phyloP scores from a whole-genome alignment of 192 early-diverging fungal species.

The Dissophora ornata region DNA sequence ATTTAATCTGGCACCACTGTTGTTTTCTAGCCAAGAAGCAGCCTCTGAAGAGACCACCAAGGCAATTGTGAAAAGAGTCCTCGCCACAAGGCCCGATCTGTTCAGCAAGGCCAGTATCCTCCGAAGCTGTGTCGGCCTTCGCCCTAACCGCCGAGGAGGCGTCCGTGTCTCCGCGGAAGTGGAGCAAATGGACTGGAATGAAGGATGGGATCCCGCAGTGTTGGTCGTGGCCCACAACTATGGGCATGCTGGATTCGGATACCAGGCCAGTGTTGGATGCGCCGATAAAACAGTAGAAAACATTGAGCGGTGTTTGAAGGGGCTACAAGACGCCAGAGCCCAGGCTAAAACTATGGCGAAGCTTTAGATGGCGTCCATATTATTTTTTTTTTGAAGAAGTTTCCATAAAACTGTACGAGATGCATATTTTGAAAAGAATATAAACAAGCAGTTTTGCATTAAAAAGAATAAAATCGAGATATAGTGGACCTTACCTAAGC shows the following conservation, averaged over 20 bases:
- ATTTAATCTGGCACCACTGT: too few species aligned
- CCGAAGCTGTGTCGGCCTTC: conserved; percentile 61
- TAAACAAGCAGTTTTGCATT: too few species aligned
- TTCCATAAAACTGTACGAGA: too few species aligned
- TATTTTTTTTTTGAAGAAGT: too few species aligned
- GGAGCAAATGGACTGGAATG: conserved; percentile 46
- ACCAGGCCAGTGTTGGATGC: conserved; percentile 72
- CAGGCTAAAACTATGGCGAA: conserved; percentile 26
- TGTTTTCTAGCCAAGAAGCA: conserved; percentile 29
- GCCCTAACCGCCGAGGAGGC: conserved; percentile 65
- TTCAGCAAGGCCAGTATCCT: conserved; percentile 57
- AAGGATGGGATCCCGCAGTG: conserved; percentile 19
- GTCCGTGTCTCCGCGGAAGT: conserved; percentile 62
- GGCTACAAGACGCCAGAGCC: conserved; percentile 6
- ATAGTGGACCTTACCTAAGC: too few species aligned
- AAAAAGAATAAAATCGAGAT: too few species aligned
- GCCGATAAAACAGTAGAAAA: conserved; percentile 57
- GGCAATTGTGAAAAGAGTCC: conserved; percentile 56
- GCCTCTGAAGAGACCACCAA: conserved; percentile 53
- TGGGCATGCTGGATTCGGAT: conserved; percentile 73
- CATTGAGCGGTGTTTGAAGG: conserved; percentile 45
- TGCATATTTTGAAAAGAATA: too few species aligned
- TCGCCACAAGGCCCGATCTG: conserved; percentile 55
- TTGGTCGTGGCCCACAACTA: conserved; percentile 70
- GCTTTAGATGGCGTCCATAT: neutral